Base-by-base conservation (phyloP, 345 rosid genomes). In the Schrenkiella parvula region DNA sequence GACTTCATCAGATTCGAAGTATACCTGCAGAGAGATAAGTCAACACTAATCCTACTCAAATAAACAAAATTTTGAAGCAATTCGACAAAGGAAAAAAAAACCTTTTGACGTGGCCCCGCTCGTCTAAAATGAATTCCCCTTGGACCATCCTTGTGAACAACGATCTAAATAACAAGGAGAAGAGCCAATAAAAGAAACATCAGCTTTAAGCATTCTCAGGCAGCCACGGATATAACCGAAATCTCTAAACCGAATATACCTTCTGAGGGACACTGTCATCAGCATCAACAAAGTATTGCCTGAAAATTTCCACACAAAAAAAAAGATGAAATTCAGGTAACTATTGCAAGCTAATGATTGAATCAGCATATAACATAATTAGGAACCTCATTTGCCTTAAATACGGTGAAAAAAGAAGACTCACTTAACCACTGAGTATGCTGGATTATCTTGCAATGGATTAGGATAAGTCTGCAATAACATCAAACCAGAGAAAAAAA, bases 41-140 rank as follows among this genome's bases (percentile, higher is more conserved):
- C 47, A 58, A 9, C 23, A 78, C 52, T 54, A 22, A 76, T 42
- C 62, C 54, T 55, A 29, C 68, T 6, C 19, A 44, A 47, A 58
- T 54, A 60, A 26, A 37, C 15, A 23, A 6, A 52, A 32, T 2
- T 21, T 3, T n/a, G 37, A 38, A 61, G 29, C 42, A 58, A 50
- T 4, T 5, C 3, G 2, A n/a, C 22, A 44, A 34, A 74, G 3
- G 9, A 2, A 2, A 1, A 2, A 2, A 1, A 53, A 59, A 91
- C 97, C 91, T 83, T 89, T 77, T 91, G 93, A 5, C 97, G 96
- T 31, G 97, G 93, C 56, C 97, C 93, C 25, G 96, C 97, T 15
- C 97, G 88, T 37, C 93, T 80, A 77, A 91, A 91, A 82, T 91
- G 97, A 72, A 73, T 71, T 2, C 97, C 97, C 63, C 96, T 87